A percentile compares a stretch with the other conserved stretches of the same genome.
Evolutionary conservation across 768 basidiomycete genomes (phyloP).

Genomic region (Hydnomerulius pinastri): DNA sequence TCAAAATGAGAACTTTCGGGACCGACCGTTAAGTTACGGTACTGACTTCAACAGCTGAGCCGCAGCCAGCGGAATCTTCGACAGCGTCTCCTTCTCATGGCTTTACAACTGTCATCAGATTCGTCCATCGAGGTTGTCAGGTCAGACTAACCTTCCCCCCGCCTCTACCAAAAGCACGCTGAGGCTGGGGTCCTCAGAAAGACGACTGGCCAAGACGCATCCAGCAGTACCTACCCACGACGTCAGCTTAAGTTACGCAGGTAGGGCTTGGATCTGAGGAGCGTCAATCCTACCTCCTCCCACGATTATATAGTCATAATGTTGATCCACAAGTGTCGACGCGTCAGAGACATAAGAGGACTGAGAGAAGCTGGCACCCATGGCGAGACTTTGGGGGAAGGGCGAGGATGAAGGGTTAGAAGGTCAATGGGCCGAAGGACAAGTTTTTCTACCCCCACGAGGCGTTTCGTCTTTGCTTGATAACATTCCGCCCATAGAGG

Average conservation of each 20-base stretch:
- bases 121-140: background rate
- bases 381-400: background rate
- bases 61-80: slow-evolving; percentile 3
- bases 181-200: slow-evolving; percentile 37
- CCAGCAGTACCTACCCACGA: slow-evolving; percentile 37
- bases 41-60: slow-evolving; percentile 3
- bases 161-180: slow-evolving; percentile 40
- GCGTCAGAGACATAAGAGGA: background rate
- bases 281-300: slow-evolving; percentile 9
- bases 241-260: background rate
- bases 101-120: background rate
- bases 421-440: too few species aligned
- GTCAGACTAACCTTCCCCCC: slow-evolving; percentile 39
- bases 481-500: too few species aligned
- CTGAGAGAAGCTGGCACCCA: slow-evolving; percentile 1
- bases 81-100: background rate
- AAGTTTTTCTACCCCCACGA: too few species aligned
- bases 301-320: slow-evolving; percentile 13
- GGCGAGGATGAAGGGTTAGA: too few species aligned
- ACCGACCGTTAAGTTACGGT: background rate
- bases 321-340: background rate
- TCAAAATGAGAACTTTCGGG: background rate
- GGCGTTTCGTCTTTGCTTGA: too few species aligned
- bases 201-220: slow-evolving; percentile 36
- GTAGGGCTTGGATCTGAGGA: background rate